phyloP scores from a whole-genome alignment of 352 stramenopile species.

The Elongisporangium undulatum region DNA sequence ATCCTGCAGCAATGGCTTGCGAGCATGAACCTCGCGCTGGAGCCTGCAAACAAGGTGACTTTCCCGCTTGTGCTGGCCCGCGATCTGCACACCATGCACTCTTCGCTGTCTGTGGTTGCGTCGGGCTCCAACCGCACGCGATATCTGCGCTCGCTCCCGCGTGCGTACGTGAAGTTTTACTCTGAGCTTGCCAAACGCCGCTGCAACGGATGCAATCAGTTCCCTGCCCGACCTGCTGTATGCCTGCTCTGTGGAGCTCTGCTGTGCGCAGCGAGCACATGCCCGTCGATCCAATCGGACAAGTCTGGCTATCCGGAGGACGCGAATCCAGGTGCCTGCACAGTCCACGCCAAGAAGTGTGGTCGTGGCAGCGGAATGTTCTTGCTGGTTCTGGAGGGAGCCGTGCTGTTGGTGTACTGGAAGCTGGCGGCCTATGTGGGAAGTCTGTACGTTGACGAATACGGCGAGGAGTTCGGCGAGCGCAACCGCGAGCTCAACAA shows the following conservation, averaged over 20 bases:
- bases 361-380: constrained; percentile 81
- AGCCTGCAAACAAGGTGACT: constrained; percentile 13
- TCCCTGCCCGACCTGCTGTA: constrained; percentile 75
- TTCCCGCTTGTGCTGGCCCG: constrained; percentile 42
- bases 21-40: constrained; percentile 43
- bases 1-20: constrained; percentile 77
- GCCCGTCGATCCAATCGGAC: constrained; percentile 62
- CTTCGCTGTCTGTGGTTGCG: constrained; percentile 64
- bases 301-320: constrained; percentile 73
- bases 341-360: constrained; percentile 83
- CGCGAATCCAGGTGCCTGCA: constrained; percentile 78
- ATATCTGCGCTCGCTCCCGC: constrained; percentile 68
- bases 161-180: constrained; percentile 84
- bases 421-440: constrained; percentile 81
- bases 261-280: constrained; percentile 79
- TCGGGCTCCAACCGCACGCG: constrained; percentile 60
- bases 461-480: constrained; percentile 86
- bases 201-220: constrained; percentile 70
- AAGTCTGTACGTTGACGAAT: constrained; percentile 85
- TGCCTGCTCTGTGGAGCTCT: constrained; percentile 81
- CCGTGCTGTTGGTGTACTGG: constrained; percentile 83
- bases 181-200: constrained; percentile 77
- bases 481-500: constrained; percentile 79
- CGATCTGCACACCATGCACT: constrained; percentile 78
- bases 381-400: constrained; percentile 76